phyloP scores from a whole-genome alignment of 1,284 basidiomycete genomes.

The Pseudozyma thailandica region DNA sequence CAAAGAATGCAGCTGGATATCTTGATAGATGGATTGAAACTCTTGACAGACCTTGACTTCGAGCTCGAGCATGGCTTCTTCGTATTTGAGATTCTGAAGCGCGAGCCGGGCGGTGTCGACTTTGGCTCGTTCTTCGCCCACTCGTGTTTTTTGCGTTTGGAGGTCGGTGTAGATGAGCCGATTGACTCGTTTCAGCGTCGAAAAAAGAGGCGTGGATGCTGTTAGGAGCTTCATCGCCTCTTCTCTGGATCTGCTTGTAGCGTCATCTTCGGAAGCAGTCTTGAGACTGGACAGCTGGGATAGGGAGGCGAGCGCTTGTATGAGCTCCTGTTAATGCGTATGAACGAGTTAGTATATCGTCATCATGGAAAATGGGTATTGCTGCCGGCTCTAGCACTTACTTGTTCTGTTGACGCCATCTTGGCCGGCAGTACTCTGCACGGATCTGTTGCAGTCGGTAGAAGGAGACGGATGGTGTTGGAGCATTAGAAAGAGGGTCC shows the following conservation, averaged over 20 bases:
- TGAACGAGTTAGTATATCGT: neutral
- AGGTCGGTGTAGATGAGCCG: constrained; percentile 29
- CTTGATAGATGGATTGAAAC: constrained; percentile 49
- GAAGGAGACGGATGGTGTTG: neutral
- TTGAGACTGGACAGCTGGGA: constrained; percentile 27
- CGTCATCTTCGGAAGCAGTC: constrained; percentile 7
- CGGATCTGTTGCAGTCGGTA: too few relatives aligned
- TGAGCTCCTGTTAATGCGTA: constrained; percentile 20
- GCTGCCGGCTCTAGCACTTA: neutral
- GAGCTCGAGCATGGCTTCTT: constrained; percentile 44
- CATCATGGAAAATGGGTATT: neutral
- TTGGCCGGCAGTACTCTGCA: too few relatives aligned
- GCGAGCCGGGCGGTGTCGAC: constrained; percentile 37
- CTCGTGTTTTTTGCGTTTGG: constrained; percentile 20
- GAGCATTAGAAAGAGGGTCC: neutral
- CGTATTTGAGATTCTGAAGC: constrained; percentile 46
- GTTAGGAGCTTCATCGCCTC: constrained; percentile 22
- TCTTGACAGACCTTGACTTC: constrained; percentile 43
- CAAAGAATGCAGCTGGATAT: constrained; percentile 31
- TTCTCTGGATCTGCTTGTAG: neutral
- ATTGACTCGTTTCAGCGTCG: constrained; percentile 31
- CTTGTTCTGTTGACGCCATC: constrained; percentile 22
- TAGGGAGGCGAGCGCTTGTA: constrained; percentile 13
- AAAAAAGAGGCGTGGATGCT: constrained; percentile 24
- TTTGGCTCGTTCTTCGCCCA: constrained; percentile 31